A percentile compares a stretch with the other conserved stretches of the same genome.
Evolutionary conservation across 225 moss, liverwort and hornwort species (phyloP).

Genomic region (Pleurozium schreberi): DNA sequence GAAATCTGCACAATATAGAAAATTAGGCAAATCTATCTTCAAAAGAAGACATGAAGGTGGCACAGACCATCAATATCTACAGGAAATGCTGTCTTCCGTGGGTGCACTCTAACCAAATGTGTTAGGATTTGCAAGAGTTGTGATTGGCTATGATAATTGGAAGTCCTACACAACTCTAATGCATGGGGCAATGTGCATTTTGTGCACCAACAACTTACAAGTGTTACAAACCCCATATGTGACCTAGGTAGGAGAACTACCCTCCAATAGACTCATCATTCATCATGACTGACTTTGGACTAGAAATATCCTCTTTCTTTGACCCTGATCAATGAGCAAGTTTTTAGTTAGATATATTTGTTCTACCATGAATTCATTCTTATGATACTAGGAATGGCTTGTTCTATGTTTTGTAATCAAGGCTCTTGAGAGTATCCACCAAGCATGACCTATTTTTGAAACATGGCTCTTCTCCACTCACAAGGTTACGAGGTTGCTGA

Average conservation of each 20-base stretch:
- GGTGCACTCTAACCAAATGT: rapidly evolving
- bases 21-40: no score
- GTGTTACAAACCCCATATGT: background rate
- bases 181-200: no score
- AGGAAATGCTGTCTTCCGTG: background rate
- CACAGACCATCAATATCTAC: no score
- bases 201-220: background rate
- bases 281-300: background rate
- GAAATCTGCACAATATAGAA: no score
- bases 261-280: background rate
- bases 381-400: background rate
- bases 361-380: background rate
- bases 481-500: constrained; percentile 18
- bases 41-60: no score
- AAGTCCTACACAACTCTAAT: background rate
- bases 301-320: background rate
- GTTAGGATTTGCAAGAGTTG: rapidly evolving
- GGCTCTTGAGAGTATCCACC: background rate
- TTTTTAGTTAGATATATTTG: background rate
- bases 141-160: background rate
- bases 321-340: no score
- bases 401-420: background rate
- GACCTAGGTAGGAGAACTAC: background rate
- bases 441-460: background rate
- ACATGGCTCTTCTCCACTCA: background rate